Conservation (phyloP, 202 grass and related monocot genomes). For the Sporobolus alterniflorus region DNA sequence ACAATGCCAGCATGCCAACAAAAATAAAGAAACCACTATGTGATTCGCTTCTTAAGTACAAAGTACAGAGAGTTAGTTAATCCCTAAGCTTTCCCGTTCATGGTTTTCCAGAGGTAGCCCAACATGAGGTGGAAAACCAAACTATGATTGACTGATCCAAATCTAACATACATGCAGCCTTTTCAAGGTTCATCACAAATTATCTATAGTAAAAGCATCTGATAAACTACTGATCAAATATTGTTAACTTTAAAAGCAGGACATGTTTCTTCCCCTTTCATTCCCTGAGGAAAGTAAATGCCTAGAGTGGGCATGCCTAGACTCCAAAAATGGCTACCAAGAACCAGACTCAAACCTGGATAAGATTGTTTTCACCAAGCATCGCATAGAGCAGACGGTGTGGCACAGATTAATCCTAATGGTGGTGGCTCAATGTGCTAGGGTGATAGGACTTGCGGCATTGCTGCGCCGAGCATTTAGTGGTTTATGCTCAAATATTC, state of each 20-base stretch:
- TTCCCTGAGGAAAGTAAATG: background rate
- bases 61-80: background rate
- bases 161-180: background rate
- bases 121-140: slow-evolving; percentile 9
- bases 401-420: background rate
- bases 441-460: too few relatives aligned
- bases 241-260: background rate
- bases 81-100: background rate
- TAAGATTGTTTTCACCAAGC: background rate
- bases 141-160: background rate
- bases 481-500: slow-evolving; percentile 10
- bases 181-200: slow-evolving; percentile 5
- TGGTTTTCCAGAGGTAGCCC: background rate
- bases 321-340: background rate
- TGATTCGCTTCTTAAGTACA: background rate
- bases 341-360: background rate
- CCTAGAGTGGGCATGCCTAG: background rate
- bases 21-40: background rate
- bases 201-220: background rate
- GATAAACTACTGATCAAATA: slow-evolving; percentile 6
- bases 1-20: background rate
- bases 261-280: background rate
- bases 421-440: background rate
- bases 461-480: too few relatives aligned
- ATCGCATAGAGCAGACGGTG: background rate